These are phyloP conservation scores for Cytospora piceicola DNA, from an alignment of 2,329 filamentous ascomycete species.

Conservation along the genomic window DNA sequence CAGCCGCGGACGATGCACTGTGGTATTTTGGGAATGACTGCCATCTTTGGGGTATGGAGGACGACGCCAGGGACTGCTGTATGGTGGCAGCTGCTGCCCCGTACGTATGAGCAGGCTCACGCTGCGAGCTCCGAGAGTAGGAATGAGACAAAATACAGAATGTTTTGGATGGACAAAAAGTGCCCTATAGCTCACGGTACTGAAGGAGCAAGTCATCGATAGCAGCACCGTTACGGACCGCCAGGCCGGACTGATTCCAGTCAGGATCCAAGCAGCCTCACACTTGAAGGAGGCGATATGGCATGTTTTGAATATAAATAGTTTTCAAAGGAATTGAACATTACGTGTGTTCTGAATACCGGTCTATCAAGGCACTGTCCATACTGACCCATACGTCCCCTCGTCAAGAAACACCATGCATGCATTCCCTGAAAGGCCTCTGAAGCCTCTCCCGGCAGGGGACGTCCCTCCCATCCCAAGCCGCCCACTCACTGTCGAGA, in stretches of 20 bases:
- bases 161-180: conserved; percentile 5
- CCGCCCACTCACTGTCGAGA: conserved; percentile 51
- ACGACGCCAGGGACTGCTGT: not conserved
- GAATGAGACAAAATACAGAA: conserved; percentile 23
- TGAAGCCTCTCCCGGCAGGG: conserved; percentile 24
- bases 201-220: not conserved
- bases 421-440: conserved; percentile 2
- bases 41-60: not conserved
- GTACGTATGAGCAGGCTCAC: not conserved
- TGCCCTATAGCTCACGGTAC: not conserved
- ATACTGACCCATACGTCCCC: conserved; percentile 9
- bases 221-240: not conserved
- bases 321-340: not conserved
- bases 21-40: not conserved
- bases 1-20: conserved; percentile 7
- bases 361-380: conserved; percentile 7
- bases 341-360: not conserved
- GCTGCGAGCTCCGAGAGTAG: not conserved
- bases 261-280: not conserved
- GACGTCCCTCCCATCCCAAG: conserved; percentile 67
- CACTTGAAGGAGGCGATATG: not conserved
- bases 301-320: not conserved
- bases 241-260: not conserved
- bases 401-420: conserved; percentile 8
- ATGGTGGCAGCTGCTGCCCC: not conserved